Base-by-base conservation (phyloP, 202 grass and related monocot genomes). In the Musa balbisiana region DNA sequence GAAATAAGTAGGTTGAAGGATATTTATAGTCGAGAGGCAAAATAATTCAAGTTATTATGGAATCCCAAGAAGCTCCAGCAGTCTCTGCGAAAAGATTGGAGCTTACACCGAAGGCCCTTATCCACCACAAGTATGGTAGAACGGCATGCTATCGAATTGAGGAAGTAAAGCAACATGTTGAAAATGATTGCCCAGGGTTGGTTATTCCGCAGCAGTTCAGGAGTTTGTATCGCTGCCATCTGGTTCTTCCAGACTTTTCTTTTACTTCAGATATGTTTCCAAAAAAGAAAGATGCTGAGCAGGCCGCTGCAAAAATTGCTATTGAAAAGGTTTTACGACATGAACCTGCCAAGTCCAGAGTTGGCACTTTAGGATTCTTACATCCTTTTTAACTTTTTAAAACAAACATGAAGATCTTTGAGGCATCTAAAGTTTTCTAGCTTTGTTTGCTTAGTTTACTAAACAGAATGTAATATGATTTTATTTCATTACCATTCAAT, bases 241-340 rank as follows among this genome's bases (percentile, higher is more conserved):
- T 96, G 26, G 78, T 92, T 55, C 80, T 97, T 29, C 86, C 86
- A 8, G 90, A 72, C 50, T 80, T 97, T 70, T 83, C 86, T 60
- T 69, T 87, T 80, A 83, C 84, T 69, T 89, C 90, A 2, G 93
- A 84, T 49, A 87, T 63, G 43, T 90, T 91, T 77, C 27, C 84
- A 74, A 78, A 82, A 73, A 92, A 97, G 88, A 97, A 97, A 84
- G 90, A 97, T 33, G 90, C 93, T 11, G 90, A 96, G 77, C 93
- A 96, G 83, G 80, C 87, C 67, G 93, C 93, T 8, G 90, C 93
- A 53, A 86, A 89, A 81, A 91, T 97, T 49, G 93, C 93, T 65
- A 66, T 97, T 73, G 93, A 97, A 53, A 92, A 91, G 87, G 90
- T 97, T 24, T 56, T 50, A 0, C 21, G 33, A 6, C 33, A 43